Conservation (phyloP, 805 yeast species). For the Brettanomyces custersianus region DNA sequence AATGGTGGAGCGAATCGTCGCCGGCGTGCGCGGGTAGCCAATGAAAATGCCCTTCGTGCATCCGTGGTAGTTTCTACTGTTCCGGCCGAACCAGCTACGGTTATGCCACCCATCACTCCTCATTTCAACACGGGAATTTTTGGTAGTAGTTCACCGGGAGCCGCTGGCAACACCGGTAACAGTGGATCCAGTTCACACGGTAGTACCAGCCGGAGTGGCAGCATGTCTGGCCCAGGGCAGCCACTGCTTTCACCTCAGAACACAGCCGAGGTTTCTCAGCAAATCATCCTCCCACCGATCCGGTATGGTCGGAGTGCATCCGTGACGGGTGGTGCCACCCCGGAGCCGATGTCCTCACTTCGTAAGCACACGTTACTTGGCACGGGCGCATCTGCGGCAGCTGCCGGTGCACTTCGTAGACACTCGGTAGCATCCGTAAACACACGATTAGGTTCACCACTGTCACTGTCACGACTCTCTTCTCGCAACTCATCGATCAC, state of each 20-base stretch:
- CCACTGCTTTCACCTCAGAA: not conserved
- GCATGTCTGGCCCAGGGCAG: not conserved
- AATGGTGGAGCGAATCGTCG: slow-evolving; percentile 87
- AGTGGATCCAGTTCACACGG: not conserved
- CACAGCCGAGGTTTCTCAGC: too few species aligned
- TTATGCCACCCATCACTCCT: slow-evolving; percentile 6
- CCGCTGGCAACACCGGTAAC: not conserved
- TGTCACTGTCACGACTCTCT: slow-evolving; percentile 23
- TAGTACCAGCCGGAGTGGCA: not conserved
- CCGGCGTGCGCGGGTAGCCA: slow-evolving; percentile 36
- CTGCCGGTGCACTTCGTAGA: slow-evolving; percentile 18
- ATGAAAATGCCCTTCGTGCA: too few species aligned
- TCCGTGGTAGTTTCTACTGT: too few species aligned
- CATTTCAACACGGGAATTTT: slow-evolving; percentile 13
- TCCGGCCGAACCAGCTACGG: not conserved
- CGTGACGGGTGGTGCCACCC: slow-evolving; percentile 4
- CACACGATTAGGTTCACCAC: slow-evolving; percentile 13
- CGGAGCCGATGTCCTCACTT: slow-evolving; percentile 12
- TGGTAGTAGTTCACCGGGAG: slow-evolving; percentile 2
- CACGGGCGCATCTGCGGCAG: slow-evolving; percentile 10
- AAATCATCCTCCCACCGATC: not conserved
- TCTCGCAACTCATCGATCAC: slow-evolving; percentile 25
- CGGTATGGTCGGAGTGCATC: slow-evolving; percentile 4
- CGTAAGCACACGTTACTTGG: slow-evolving; percentile 21
- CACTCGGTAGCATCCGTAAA: slow-evolving; percentile 26